Percentiles rank a stretch among this genome's conserved stretches.
Conservation (phyloP, 2,329 filamentous ascomycete genomes). For the Elsinoe perseae region DNA sequence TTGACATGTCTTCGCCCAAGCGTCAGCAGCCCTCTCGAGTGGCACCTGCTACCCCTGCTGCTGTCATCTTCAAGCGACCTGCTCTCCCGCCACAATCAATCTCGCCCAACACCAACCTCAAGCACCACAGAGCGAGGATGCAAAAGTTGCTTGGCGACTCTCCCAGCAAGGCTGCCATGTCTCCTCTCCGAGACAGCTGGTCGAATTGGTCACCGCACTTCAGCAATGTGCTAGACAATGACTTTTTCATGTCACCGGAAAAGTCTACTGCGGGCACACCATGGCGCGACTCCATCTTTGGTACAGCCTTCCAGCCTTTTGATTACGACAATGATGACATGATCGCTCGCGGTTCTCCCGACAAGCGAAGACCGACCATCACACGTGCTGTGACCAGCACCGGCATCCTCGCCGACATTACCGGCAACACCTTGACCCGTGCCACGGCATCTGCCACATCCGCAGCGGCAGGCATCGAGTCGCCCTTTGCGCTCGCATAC, state of each 20-base stretch:
- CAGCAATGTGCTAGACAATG: conserved; percentile 37
- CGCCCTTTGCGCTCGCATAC: conserved; percentile 12
- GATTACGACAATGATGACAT: conserved; percentile 33
- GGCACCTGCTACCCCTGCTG: conserved; percentile 67
- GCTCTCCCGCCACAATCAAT: conserved; percentile 63
- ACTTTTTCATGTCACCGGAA: conserved; percentile 26
- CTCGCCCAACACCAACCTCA: conserved; percentile 87
- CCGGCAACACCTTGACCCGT: conserved; percentile 38
- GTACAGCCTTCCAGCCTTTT: conserved; percentile 57
- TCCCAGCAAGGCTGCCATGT: conserved; percentile 51
- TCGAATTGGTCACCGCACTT: conserved; percentile 62
- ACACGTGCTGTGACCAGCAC: conserved; percentile 56
- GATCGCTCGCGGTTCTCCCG: conserved; percentile 54
- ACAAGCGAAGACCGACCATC: conserved; percentile 57
- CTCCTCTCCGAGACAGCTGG: conserved; percentile 43
- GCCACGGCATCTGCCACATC: conserved; percentile 3
- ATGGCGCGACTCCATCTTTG: conserved; percentile 34
- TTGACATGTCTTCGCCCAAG: conserved; percentile 59
- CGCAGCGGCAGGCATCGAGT: conserved; percentile 15
- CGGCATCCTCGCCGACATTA: conserved; percentile 55
- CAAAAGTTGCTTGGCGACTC: conserved; percentile 67
- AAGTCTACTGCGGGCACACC: conserved; percentile 25
- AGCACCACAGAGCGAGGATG: conserved; percentile 78
- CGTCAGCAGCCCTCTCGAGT: conserved; percentile 53
- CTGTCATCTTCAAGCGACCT: conserved; percentile 69